Evolutionary conservation across 352 stramenopile species (phyloP).

Genomic region (Halophytophthora polymorphica): DNA sequence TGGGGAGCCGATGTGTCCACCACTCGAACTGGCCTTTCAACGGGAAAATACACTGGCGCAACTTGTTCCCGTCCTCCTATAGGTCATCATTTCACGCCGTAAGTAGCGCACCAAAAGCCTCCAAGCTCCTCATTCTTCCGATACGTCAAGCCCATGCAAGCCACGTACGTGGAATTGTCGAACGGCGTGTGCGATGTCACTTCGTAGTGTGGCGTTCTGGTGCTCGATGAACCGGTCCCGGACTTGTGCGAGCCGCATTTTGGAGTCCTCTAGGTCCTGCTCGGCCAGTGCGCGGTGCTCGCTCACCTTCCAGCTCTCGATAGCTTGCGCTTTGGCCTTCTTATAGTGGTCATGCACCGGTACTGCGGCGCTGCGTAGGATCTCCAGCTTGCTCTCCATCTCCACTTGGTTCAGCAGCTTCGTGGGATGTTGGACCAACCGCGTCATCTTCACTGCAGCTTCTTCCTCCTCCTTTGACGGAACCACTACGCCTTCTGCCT

Average conservation of each 20-base stretch:
- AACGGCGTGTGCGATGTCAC: slow-evolving; percentile 39
- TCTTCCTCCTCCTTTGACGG: neutral
- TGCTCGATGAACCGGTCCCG: slow-evolving; percentile 55
- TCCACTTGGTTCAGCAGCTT: slow-evolving; percentile 45
- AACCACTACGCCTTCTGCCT: slow-evolving; percentile 8
- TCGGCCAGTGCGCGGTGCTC: slow-evolving; percentile 45
- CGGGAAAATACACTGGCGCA: slow-evolving; percentile 56
- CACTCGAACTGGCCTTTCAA: slow-evolving; percentile 60
- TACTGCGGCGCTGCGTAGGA: slow-evolving; percentile 44
- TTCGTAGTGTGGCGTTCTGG: slow-evolving; percentile 36
- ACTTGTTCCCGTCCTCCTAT: slow-evolving; percentile 47
- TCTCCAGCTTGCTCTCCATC: slow-evolving; percentile 62
- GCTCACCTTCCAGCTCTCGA: slow-evolving; percentile 63
- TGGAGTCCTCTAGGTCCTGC: slow-evolving; percentile 54
- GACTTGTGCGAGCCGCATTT: slow-evolving; percentile 47
- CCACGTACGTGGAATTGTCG: slow-evolving; percentile 39
- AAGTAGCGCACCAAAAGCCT: neutral
- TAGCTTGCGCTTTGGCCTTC: slow-evolving; percentile 36
- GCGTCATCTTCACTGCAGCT: slow-evolving; percentile 14
- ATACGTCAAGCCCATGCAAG: neutral
- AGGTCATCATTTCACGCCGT: neutral
- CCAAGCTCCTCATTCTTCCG: neutral
- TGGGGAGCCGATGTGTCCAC: slow-evolving; percentile 45
- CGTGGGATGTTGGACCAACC: slow-evolving; percentile 25
- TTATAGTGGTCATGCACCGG: slow-evolving; percentile 63